Percentiles rank a stretch among this genome's conserved stretches.
phyloP scores from a whole-genome alignment of 2,329 filamentous ascomycete species.

The Colletotrichum ledebouriae region DNA sequence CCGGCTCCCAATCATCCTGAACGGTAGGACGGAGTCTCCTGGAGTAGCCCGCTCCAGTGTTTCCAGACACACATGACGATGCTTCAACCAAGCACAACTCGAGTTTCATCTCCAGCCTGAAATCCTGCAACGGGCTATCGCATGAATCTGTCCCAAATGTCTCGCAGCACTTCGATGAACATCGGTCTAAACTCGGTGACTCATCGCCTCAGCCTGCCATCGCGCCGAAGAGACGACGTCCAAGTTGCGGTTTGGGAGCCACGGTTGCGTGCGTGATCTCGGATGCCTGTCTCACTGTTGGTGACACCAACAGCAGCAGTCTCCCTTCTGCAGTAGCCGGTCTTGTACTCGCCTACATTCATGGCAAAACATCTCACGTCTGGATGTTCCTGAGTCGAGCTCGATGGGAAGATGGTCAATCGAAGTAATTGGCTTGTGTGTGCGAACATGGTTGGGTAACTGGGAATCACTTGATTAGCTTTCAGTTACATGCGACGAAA shows the following conservation, averaged over 20 bases:
- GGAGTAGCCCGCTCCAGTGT: neutral
- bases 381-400: no score
- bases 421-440: neutral
- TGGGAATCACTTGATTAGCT: neutral
- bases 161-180: no score
- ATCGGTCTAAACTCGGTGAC: no score
- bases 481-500: neutral
- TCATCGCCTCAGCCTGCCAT: no score
- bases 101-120: no score
- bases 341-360: neutral
- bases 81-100: constrained; percentile 4
- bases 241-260: no score
- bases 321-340: neutral
- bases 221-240: no score
- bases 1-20: no score
- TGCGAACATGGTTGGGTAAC: neutral
- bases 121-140: no score
- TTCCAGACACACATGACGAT: neutral
- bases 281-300: constrained; percentile 1
- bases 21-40: no score
- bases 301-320: constrained; percentile 7
- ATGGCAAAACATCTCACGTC: no score
- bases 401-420: neutral
- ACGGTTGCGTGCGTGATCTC: constrained; percentile 14
- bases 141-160: no score